A percentile compares a stretch with the other conserved stretches of the same genome.
Evolutionary conservation across 805 yeast species (phyloP).

Genomic region (Candida insectorum): DNA sequence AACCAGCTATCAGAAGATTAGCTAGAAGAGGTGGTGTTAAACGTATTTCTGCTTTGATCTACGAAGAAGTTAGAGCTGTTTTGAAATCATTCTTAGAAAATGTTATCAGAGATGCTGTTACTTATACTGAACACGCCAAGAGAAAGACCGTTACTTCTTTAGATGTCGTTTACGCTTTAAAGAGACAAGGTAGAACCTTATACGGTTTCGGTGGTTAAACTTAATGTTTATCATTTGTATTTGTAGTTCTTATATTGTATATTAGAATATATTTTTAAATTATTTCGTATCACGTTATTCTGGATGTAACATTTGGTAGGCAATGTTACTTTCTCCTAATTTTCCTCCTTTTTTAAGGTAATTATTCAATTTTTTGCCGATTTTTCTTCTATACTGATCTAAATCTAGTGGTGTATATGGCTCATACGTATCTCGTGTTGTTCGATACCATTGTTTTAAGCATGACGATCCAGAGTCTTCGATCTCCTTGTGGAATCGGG

Average conservation of each 20-base stretch:
- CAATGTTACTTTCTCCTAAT: slow-evolving; percentile 15
- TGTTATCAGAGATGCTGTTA: slow-evolving; percentile 97
- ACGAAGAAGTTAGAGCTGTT: slow-evolving; percentile 97
- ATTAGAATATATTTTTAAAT: slow-evolving; percentile 17
- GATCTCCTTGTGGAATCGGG: slow-evolving; percentile 43
- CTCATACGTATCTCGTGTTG: slow-evolving; percentile 28
- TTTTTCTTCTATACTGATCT: slow-evolving; percentile 21
- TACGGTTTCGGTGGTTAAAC: slow-evolving; percentile 98
- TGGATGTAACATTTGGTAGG: background rate
- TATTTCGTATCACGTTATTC: background rate
- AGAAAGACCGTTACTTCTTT: slow-evolving; percentile 98
- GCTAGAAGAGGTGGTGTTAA: slow-evolving; percentile 99
- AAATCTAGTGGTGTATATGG: slow-evolving; percentile 19
- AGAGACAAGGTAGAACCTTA: slow-evolving; percentile 99
- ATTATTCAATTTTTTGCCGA: slow-evolving; percentile 17
- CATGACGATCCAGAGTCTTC: slow-evolving; percentile 57
- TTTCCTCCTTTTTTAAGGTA: slow-evolving; percentile 20
- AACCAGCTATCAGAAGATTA: slow-evolving; percentile 99
- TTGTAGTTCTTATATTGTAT: slow-evolving; percentile 21
- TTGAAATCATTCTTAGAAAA: slow-evolving; percentile 91
- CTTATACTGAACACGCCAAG: slow-evolving; percentile 99
- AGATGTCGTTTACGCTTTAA: slow-evolving; percentile 97
- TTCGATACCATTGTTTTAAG: slow-evolving; percentile 47
- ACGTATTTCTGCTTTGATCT: slow-evolving; percentile 97
- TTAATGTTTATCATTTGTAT: slow-evolving; percentile 6